A percentile compares a stretch with the other conserved stretches of the same genome.
Conservation (phyloP, 176 grass and related monocot species). For the Oryza rufipogon region DNA sequence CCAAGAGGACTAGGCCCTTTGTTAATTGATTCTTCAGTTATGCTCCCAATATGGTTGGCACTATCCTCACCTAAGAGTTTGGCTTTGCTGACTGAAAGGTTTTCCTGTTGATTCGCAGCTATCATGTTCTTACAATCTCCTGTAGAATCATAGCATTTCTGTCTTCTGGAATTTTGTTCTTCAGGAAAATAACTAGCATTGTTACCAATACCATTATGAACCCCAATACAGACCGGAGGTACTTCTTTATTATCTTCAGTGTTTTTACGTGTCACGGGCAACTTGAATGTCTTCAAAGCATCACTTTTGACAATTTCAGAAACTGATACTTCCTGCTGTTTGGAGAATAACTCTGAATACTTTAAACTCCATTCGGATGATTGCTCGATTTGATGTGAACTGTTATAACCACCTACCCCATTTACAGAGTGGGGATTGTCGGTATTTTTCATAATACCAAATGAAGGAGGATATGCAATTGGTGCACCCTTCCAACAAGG, state of each 20-base stretch:
- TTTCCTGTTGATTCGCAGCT: constrained; percentile 18
- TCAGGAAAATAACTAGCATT: constrained; percentile 26
- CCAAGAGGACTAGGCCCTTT: constrained; percentile 32
- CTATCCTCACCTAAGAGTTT: constrained; percentile 22
- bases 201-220: constrained; percentile 15
- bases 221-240: neutral
- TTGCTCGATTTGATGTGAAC: constrained; percentile 44
- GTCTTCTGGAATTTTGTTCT: constrained; percentile 13
- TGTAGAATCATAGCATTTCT: constrained; percentile 16
- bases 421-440: neutral
- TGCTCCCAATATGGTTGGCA: constrained; percentile 14
- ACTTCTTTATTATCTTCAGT: constrained; percentile 22
- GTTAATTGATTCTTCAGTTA: constrained; percentile 15
- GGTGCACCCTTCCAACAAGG: constrained; percentile 79
- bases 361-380: constrained; percentile 10
- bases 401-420: constrained; percentile 9
- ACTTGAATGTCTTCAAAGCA: constrained; percentile 13
- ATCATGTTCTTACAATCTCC: constrained; percentile 32
- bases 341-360: constrained; percentile 5
- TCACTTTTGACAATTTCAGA: constrained; percentile 26
- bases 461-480: constrained; percentile 39
- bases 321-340: constrained; percentile 9
- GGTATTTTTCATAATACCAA: constrained; percentile 45
- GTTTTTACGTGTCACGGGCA: constrained; percentile 23
- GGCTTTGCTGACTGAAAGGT: neutral